Conservation (phyloP, 2,329 filamentous ascomycete genomes). For the Dothiorella sarmentorum region DNA sequence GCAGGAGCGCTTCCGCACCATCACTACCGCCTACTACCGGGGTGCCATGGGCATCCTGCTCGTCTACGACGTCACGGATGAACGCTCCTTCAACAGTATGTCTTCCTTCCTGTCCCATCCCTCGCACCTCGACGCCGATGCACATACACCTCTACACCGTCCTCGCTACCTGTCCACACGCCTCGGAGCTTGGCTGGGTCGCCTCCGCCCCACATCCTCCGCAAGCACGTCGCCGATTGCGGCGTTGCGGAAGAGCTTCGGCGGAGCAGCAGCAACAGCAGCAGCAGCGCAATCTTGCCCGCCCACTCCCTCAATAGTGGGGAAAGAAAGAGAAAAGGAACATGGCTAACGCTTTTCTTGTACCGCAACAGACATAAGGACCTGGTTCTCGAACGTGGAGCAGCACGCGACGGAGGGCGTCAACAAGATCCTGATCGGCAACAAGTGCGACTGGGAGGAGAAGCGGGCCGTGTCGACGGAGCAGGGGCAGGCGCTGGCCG, state of each 20-base stretch:
- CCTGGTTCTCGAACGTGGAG: constrained; percentile 99
- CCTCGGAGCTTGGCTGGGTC: background rate
- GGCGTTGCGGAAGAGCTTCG: constrained; percentile 13
- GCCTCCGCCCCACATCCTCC: constrained; percentile 6
- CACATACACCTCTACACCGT: background rate
- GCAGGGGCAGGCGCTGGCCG: constrained; percentile 86
- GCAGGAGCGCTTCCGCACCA: constrained; percentile 96
- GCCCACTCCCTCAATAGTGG: background rate
- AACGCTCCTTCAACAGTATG: constrained; percentile 92
- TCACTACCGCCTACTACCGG: constrained; percentile 97
- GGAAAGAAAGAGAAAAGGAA: background rate
- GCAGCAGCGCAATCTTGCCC: too few species aligned
- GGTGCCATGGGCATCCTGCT: constrained; percentile 97
- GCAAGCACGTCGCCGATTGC: constrained; percentile 19
- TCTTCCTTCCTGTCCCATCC: constrained; percentile 21
- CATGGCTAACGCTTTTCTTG: background rate
- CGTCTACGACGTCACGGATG: constrained; percentile 97
- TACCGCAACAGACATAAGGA: constrained; percentile 79
- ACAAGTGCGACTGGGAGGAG: constrained; percentile 99
- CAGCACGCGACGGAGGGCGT: constrained; percentile 98
- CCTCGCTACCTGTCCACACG: constrained; percentile 1
- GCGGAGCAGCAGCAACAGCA: background rate
- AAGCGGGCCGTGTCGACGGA: constrained; percentile 93
- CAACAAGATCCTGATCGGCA: constrained; percentile 99
- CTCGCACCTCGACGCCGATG: background rate